Evolutionary conservation across 768 basidiomycete genomes (phyloP).

Genomic region (Lactarius psammicola): DNA sequence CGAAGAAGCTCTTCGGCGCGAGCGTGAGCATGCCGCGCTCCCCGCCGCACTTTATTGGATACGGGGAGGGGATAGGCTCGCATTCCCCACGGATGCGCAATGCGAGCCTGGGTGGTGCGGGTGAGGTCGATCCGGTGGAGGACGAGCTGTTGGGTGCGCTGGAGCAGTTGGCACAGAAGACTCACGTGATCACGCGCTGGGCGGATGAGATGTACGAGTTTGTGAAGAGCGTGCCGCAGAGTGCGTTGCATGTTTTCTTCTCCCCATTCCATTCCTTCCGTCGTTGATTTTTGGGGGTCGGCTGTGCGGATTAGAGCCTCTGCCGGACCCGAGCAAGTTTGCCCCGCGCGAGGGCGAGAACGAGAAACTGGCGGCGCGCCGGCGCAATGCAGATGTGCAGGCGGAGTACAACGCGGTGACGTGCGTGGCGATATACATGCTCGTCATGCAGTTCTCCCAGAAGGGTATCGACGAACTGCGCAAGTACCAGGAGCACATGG

Average conservation of each 20-base stretch:
- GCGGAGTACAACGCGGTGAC: conserved; percentile 83
- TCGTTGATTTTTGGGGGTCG: conserved; percentile 21
- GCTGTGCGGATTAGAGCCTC: conserved; percentile 61
- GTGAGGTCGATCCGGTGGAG: conserved; percentile 60
- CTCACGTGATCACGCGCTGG: conserved; percentile 88
- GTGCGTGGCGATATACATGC: conserved; percentile 85
- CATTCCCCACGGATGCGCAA: conserved; percentile 38
- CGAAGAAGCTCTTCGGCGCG: conserved; percentile 76
- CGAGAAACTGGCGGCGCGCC: conserved; percentile 62
- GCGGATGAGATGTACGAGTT: conserved; percentile 93
- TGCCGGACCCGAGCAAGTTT: conserved; percentile 79
- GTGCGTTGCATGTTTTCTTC: conserved; percentile 44
- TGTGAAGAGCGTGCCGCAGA: conserved; percentile 81
- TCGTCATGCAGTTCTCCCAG: conserved; percentile 88
- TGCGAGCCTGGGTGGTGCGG: conserved; percentile 39
- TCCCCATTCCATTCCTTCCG: neutral
- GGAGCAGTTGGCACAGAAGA: conserved; percentile 95
- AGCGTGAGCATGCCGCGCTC: conserved; percentile 40
- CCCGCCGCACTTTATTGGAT: conserved; percentile 36
- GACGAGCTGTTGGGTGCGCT: conserved; percentile 76
- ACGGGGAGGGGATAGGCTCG: conserved; percentile 1
- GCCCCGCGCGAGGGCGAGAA: conserved; percentile 65
- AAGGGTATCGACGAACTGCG: conserved; percentile 85
- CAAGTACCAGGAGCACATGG: conserved; percentile 76
- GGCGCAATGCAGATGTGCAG: conserved; percentile 73